Conservation (phyloP, 2,329 filamentous ascomycete genomes). For the Neopestalotiopsis clavispora region DNA sequence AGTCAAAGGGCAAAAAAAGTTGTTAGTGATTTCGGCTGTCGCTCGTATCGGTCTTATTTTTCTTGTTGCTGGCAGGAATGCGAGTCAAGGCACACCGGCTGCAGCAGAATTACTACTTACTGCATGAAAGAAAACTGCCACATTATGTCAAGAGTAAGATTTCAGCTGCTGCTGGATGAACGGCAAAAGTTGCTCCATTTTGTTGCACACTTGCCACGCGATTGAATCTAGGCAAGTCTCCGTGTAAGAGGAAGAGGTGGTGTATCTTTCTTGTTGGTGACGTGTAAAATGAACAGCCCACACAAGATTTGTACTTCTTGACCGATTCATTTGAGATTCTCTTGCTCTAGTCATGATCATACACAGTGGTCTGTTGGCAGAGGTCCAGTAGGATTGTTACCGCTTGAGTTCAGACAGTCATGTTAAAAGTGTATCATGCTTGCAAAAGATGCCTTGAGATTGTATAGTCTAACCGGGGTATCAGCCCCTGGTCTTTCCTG, state of each 20-base stretch:
- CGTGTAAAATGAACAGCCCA: neutral
- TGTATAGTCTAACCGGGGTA: neutral
- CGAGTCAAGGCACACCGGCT: constrained; percentile 1
- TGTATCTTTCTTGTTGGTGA: neutral
- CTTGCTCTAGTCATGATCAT: too few relatives aligned
- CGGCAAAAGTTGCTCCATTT: neutral
- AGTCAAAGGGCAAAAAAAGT: neutral
- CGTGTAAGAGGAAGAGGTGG: neutral
- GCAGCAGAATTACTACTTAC: neutral
- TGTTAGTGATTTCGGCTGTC: neutral
- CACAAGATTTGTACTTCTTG: too few relatives aligned
- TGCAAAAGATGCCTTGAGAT: neutral
- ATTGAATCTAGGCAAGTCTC: neutral
- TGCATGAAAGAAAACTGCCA: neutral
- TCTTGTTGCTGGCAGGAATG: neutral
- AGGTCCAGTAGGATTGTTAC: too few relatives aligned
- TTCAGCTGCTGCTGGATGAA: neutral
- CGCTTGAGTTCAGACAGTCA: neutral
- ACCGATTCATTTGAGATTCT: too few relatives aligned
- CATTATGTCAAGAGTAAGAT: neutral
- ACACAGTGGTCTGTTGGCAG: too few relatives aligned
- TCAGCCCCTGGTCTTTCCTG: neutral
- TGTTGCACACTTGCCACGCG: neutral
- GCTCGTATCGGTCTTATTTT: neutral
- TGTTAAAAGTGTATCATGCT: too few relatives aligned